Percentiles rank a stretch among this genome's conserved stretches.
phyloP scores from a whole-genome alignment of 768 basidiomycete genomes.

The Nidularia sp. region DNA sequence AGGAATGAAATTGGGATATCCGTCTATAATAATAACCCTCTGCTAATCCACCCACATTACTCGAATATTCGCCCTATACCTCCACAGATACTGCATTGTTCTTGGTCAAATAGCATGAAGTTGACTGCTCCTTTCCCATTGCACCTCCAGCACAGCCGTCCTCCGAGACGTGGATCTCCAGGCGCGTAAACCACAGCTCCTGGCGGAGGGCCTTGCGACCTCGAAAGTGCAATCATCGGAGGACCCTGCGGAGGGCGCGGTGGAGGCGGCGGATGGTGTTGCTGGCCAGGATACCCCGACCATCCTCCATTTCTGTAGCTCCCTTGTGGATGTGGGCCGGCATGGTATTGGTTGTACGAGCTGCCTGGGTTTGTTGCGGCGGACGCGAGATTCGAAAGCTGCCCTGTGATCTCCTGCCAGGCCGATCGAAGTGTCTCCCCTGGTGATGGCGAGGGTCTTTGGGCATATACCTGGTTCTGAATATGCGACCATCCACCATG shows the following conservation, averaged over 20 bases:
- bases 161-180: neutral
- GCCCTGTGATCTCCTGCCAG: neutral
- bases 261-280: neutral
- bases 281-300: constrained; percentile 1
- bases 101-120: neutral
- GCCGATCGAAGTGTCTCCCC: too few relatives aligned
- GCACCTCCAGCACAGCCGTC: neutral
- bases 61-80: neutral
- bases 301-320: neutral
- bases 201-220: neutral
- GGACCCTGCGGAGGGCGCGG: neutral
- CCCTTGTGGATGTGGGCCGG: neutral
- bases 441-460: neutral
- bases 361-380: neutral
- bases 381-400: neutral
- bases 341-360: neutral
- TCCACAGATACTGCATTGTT: neutral
- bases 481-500: neutral
- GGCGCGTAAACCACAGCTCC: neutral
- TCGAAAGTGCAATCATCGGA: neutral
- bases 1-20: too few relatives aligned
- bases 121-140: neutral
- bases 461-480: neutral
- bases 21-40: neutral
- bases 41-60: neutral